These are phyloP conservation scores for Melastoma candidum DNA, from an alignment of 441 rosid species.

Conservation along the genomic window DNA sequence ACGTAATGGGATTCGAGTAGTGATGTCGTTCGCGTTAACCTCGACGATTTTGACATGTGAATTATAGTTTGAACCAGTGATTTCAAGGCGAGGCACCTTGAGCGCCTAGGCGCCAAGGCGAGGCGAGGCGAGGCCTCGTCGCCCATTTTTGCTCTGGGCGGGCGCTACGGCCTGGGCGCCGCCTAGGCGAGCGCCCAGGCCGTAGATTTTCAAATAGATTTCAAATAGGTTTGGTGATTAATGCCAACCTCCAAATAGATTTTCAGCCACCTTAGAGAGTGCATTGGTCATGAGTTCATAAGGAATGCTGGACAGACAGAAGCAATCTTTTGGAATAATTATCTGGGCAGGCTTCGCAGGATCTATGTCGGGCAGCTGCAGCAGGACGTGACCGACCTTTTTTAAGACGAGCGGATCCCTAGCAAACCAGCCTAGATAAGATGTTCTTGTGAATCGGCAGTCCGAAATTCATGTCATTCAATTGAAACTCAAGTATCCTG, in stretches of 20 bases:
- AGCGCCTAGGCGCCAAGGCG: too few relatives aligned
- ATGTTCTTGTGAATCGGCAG: neutral
- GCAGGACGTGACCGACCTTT: constrained; percentile 53
- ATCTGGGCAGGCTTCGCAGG: constrained; percentile 33
- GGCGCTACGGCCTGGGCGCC: too few relatives aligned
- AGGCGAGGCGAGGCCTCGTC: too few relatives aligned
- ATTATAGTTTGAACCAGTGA: too few relatives aligned
- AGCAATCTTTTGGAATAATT: constrained; percentile 70
- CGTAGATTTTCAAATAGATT: too few relatives aligned
- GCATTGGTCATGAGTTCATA: constrained; percentile 31
- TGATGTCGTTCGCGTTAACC: too few relatives aligned
- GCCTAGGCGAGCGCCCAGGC: too few relatives aligned
- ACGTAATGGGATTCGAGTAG: too few relatives aligned
- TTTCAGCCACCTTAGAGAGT: constrained; percentile 48
- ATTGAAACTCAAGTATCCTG: too few relatives aligned
- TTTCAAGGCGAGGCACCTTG: too few relatives aligned
- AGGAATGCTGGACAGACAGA: constrained; percentile 60
- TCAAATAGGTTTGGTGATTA: neutral
- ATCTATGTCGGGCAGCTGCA: constrained; percentile 32
- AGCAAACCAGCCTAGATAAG: constrained; percentile 68
- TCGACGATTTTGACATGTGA: too few relatives aligned
- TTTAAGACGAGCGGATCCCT: constrained; percentile 43
- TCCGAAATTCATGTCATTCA: neutral
- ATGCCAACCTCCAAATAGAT: constrained; percentile 48
- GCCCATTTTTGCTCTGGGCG: too few relatives aligned